phyloP scores from a whole-genome alignment of 2,329 filamentous ascomycete genomes.

The Triangularia setosa region DNA sequence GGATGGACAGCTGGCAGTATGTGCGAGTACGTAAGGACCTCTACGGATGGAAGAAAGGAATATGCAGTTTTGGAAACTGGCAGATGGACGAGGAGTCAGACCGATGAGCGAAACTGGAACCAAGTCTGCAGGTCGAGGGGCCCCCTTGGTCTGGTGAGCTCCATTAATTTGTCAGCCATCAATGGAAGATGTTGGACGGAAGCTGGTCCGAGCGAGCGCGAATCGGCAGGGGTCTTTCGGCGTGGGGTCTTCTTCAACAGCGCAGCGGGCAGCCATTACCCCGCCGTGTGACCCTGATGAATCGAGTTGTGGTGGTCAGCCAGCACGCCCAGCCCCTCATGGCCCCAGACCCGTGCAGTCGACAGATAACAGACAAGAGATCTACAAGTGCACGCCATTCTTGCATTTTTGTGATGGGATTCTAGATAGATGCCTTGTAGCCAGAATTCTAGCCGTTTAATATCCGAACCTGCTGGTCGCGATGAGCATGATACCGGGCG shows the following conservation, averaged over 20 bases:
- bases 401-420: neutral
- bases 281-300: neutral
- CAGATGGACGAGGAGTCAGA: constrained; percentile 11
- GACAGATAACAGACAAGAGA: neutral
- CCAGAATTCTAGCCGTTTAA: neutral
- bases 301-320: neutral
- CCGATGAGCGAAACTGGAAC: constrained; percentile 4
- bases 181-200: constrained; percentile 13
- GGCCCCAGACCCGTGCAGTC: neutral
- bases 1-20: neutral
- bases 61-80: neutral
- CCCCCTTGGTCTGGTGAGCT: constrained; percentile 4
- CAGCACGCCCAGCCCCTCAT: neutral
- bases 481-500: neutral
- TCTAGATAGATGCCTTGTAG: neutral
- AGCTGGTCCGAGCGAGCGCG: constrained; percentile 5
- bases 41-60: neutral
- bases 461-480: neutral
- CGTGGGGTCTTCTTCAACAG: neutral
- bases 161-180: constrained; percentile 19
- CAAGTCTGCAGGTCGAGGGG: constrained; percentile 1
- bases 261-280: neutral
- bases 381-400: neutral
- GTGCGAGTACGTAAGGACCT: neutral
- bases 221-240: neutral